Evolutionary conservation across 148 eudicot species (phyloP), one percentile per base, ranked within the genome.

Genomic region (Mesembryanthemum crystallinum): DNA sequence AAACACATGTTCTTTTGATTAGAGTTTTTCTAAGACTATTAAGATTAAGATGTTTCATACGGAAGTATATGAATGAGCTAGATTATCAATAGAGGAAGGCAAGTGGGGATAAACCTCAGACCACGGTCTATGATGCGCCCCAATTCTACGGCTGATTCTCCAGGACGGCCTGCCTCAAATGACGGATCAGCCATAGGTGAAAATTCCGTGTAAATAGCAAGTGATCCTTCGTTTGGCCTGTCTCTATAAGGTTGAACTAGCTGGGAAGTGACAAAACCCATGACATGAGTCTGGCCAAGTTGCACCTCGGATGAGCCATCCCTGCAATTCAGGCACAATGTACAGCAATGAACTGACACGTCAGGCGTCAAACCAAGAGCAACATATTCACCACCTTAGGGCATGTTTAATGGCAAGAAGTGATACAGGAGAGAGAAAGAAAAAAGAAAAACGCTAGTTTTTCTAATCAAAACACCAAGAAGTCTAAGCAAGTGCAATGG

Each of bases 181-280:
- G 91, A 85, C 61, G 91, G 92, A 83, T 95, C 98, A 51, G 98
- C 97, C 98, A 92, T 90, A 13, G 97, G 97, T 68, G 98, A 95
- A 73, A 95, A 92, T 82, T 95, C 97, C 0, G 96, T 89, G 59
- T 64, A 92, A 25, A 95, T 87, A 35, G 88, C 49, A 72, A 95
- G 92, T 51, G 86, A 82, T 71, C 98, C 98, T 89, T 95, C 98
- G 76, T 90, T 95, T 24, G 93, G 87, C 84, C 92, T 84, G 73
- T 95, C 98, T 25, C 83, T 74, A 77, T 90, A 95, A 75, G 98
- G 97, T 78, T 90, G 89, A 82, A 85, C 92, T 54, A 95, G 72
- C 78, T 94, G 96, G 58, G 87, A 82, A 73, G 97, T 88, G 67
- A 92, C 96, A 79, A 90, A 87, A 33, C 87, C 92, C 86, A 94